These are phyloP conservation scores for Panicum virgatum DNA, from an alignment of 202 grass and related monocot genomes.

Conservation along the genomic window DNA sequence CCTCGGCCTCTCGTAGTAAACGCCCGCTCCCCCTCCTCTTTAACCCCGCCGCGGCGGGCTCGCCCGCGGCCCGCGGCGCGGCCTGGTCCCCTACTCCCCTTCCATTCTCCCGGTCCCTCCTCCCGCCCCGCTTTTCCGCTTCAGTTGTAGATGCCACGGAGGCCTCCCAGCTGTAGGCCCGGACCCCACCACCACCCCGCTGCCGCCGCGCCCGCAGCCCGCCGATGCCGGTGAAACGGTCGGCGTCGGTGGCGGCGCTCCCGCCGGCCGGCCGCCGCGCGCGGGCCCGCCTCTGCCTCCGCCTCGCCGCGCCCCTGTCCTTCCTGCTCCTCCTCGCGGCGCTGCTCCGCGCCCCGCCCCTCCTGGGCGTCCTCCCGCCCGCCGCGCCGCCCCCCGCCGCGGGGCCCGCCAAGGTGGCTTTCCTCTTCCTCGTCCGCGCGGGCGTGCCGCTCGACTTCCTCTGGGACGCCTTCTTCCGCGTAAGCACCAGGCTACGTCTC, in stretches of 20 bases:
- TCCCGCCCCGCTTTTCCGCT: too few species aligned
- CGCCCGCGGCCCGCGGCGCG: too few species aligned
- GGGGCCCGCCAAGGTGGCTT: constrained; percentile 71
- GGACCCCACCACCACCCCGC: not conserved
- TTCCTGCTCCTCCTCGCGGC: constrained; percentile 47
- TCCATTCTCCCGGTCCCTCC: not conserved
- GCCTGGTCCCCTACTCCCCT: not conserved
- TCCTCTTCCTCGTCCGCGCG: constrained; percentile 85
- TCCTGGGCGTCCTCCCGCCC: constrained; percentile 4
- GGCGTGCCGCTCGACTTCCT: constrained; percentile 92
- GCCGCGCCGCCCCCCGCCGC: constrained; percentile 16
- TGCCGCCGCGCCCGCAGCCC: not conserved
- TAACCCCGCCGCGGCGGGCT: constrained; percentile 6
- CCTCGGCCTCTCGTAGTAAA: not conserved
- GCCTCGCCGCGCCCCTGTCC: constrained; percentile 48
- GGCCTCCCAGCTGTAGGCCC: not conserved
- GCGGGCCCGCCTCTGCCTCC: constrained; percentile 49
- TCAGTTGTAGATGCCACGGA: constrained; percentile 22
- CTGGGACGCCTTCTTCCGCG: constrained; percentile 95
- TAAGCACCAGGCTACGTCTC: not conserved
- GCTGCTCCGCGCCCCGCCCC: constrained; percentile 43
- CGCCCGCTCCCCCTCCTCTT: not conserved
- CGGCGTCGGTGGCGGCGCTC: constrained; percentile 31
- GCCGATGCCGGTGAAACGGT: constrained; percentile 52
- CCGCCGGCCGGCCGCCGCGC: constrained; percentile 30